These are phyloP conservation scores for Poa pratensis DNA, from an alignment of 176 grass and related monocot species.

Conservation along the genomic window DNA sequence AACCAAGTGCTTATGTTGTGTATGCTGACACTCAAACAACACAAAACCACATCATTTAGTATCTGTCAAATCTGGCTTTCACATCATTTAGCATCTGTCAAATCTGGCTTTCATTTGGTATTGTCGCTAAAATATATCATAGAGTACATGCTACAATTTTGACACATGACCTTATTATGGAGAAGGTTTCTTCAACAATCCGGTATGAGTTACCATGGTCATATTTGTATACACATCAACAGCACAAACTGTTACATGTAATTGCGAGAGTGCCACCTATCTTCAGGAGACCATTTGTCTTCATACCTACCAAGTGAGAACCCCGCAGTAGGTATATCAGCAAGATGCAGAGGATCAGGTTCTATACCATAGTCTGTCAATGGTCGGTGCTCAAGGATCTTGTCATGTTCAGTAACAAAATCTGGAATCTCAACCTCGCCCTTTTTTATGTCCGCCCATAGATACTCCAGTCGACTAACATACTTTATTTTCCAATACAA, in stretches of 20 bases:
- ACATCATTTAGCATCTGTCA: too few species aligned
- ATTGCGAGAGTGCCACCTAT: conserved; percentile 57
- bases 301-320: conserved; percentile 73
- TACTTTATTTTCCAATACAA: conserved; percentile 99
- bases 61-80: too few species aligned
- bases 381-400: conserved; percentile 90
- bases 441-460: conserved; percentile 84
- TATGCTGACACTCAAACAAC: too few species aligned
- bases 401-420: conserved; percentile 73
- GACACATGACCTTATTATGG: neutral
- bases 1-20: too few species aligned
- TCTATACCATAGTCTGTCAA: conserved; percentile 97
- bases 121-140: neutral
- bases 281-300: conserved; percentile 70
- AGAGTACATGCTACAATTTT: neutral
- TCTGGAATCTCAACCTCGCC: conserved; percentile 91
- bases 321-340: conserved; percentile 67
- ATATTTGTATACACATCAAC: conserved; percentile 11
- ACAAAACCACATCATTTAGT: too few species aligned
- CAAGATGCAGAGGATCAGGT: conserved; percentile 81
- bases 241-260: conserved; percentile 55
- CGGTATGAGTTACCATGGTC: neutral
- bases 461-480: conserved; percentile 80
- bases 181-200: neutral
- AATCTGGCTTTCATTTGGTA: too few species aligned